phyloP scores from a whole-genome alignment of 768 basidiomycete genomes.

The Clavaria fumosa region DNA sequence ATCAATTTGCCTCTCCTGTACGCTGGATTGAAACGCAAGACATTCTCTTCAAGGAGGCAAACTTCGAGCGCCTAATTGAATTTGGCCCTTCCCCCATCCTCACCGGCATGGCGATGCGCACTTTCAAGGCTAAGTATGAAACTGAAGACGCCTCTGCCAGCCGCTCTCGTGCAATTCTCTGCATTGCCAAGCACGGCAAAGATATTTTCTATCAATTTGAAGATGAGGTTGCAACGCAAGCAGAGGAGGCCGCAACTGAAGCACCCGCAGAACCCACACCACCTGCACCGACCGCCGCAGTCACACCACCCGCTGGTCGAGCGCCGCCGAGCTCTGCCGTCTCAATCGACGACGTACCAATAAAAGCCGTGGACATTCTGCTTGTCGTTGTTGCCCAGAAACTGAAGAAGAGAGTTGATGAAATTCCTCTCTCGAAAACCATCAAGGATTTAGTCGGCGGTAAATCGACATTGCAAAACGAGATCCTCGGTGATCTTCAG shows the following conservation, averaged over 20 bases:
- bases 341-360: constrained; percentile 76
- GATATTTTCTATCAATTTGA: constrained; percentile 98
- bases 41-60: constrained; percentile 70
- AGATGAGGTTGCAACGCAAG: constrained; percentile 47
- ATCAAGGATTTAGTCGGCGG: constrained; percentile 98
- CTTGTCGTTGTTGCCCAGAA: constrained; percentile 90
- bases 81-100: constrained; percentile 93
- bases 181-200: constrained; percentile 89
- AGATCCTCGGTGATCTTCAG: constrained; percentile 93
- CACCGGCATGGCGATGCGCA: constrained; percentile 86
- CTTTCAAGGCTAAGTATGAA: constrained; percentile 90
- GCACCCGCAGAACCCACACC: constrained; percentile 21
- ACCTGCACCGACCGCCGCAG: constrained; percentile 23
- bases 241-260: constrained; percentile 22
- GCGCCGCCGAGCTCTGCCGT: constrained; percentile 49
- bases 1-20: constrained; percentile 97
- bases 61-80: constrained; percentile 89
- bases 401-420: constrained; percentile 86
- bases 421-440: constrained; percentile 80
- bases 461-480: constrained; percentile 97
- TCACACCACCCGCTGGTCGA: constrained; percentile 27
- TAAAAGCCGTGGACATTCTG: constrained; percentile 84
- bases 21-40: constrained; percentile 99
- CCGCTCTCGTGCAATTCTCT: constrained; percentile 67
- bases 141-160: constrained; percentile 71